Conservation (phyloP, 2,329 filamentous ascomycete genomes). For the Stylonectria norvegica region DNA sequence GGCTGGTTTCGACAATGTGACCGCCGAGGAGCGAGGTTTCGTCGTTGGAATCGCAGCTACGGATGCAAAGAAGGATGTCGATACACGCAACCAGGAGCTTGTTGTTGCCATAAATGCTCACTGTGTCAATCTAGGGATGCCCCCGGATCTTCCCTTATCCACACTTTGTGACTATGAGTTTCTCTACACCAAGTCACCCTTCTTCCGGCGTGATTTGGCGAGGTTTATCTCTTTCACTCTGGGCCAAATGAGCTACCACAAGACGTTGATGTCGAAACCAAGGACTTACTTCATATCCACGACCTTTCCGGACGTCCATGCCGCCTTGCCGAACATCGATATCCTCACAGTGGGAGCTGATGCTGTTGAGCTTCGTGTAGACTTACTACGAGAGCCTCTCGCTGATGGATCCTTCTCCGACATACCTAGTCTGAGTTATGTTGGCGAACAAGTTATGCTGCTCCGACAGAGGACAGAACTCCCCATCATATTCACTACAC, state of each 20-base stretch:
- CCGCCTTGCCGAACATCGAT: constrained; percentile 78
- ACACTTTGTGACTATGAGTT: constrained; percentile 80
- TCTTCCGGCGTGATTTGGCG: constrained; percentile 71
- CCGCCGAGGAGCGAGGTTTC: constrained; percentile 54
- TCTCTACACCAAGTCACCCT: constrained; percentile 70
- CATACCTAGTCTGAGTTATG: constrained; percentile 76
- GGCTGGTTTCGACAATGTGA: constrained; percentile 51
- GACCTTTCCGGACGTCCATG: constrained; percentile 81
- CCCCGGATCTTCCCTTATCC: constrained; percentile 63
- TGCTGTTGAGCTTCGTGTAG: constrained; percentile 79
- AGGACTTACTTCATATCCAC: constrained; percentile 84
- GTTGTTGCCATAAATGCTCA: constrained; percentile 73
- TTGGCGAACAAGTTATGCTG: constrained; percentile 82
- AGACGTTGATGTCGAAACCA: constrained; percentile 71
- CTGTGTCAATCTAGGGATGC: constrained; percentile 67
- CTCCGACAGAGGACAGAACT: constrained; percentile 79
- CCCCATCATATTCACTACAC: constrained; percentile 85
- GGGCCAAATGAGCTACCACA: constrained; percentile 75
- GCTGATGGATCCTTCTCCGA: constrained; percentile 58
- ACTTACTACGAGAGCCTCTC: constrained; percentile 71
- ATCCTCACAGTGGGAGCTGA: constrained; percentile 85
- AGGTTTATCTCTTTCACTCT: constrained; percentile 77
- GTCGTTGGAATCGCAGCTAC: constrained; percentile 64
- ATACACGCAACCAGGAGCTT: constrained; percentile 53
- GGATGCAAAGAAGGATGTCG: constrained; percentile 55